Evolutionary conservation across 2,329 filamentous ascomycete genomes (phyloP).

Genomic region (Venturia nashicola): DNA sequence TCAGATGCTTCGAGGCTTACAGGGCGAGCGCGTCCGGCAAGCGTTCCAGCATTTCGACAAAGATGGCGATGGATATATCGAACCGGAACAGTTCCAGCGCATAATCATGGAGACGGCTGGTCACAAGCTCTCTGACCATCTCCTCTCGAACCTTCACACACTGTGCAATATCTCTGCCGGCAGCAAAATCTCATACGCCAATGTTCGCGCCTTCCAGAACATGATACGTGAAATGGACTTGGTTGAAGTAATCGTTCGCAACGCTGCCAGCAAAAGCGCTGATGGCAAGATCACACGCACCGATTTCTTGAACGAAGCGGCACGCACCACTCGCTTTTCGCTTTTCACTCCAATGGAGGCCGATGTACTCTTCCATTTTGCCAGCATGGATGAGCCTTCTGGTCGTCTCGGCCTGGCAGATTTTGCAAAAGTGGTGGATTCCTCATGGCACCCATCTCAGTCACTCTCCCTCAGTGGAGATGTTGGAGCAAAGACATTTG

Average conservation of each 20-base stretch:
- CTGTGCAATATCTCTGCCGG: conserved; percentile 88
- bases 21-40: conserved; percentile 91
- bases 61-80: conserved; percentile 87
- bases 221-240: conserved; percentile 97
- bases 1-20: conserved; percentile 91
- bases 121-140: conserved; percentile 95
- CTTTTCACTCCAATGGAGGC: conserved; percentile 98
- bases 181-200: conserved; percentile 94
- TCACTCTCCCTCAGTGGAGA: conserved; percentile 27
- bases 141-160: conserved; percentile 79
- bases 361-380: conserved; percentile 97
- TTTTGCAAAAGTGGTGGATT: conserved; percentile 90
- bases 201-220: conserved; percentile 95
- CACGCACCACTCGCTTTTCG: conserved; percentile 82
- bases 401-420: conserved; percentile 71
- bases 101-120: conserved; percentile 88
- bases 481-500: conserved; percentile 40
- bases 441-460: conserved; percentile 67
- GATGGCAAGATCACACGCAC: conserved; percentile 91
- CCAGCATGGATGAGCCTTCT: conserved; percentile 78
- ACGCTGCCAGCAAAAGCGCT: conserved; percentile 66
- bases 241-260: conserved; percentile 83
- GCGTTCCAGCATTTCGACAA: conserved; percentile 88
- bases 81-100: conserved; percentile 89
- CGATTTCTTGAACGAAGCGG: conserved; percentile 90